Percentiles rank a stretch among this genome's conserved stretches.
These are phyloP conservation scores for Ganoderma meredithae DNA, from an alignment of 1,284 basidiomycete genomes.

Conservation along the genomic window DNA sequence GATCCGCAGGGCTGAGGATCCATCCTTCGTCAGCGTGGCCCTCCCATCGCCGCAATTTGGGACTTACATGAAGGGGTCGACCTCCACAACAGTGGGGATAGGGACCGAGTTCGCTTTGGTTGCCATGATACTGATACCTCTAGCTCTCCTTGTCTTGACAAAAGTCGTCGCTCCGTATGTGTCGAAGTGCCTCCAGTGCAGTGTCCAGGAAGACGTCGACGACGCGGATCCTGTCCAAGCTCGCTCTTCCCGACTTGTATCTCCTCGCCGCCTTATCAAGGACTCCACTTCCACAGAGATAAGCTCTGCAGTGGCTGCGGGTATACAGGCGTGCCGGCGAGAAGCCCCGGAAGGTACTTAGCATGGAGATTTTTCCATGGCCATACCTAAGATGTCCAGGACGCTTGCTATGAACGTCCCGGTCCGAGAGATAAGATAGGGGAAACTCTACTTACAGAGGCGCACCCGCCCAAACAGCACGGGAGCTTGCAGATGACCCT, in stretches of 20 bases:
- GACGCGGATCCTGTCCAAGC: background rate
- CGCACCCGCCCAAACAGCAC: conserved; percentile 13
- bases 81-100: conserved; percentile 46
- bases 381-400: conserved; percentile 12
- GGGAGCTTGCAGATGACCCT: conserved; percentile 23
- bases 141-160: background rate
- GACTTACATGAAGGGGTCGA: conserved; percentile 68
- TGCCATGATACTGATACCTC: conserved; percentile 22
- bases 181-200: background rate
- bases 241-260: background rate
- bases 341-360: conserved; percentile 3
- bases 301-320: background rate
- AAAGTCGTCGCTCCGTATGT: background rate
- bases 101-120: conserved; percentile 36
- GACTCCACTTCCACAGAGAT: background rate
- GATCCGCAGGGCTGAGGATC: conserved; percentile 57
- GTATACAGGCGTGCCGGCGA: background rate
- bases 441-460: background rate
- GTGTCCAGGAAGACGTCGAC: background rate
- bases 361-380: background rate
- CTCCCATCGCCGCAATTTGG: background rate
- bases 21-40: background rate
- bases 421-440: conserved; percentile 25
- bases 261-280: background rate
- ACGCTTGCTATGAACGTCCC: background rate